A percentile compares a stretch with the other conserved stretches of the same genome.
Conservation (phyloP, 768 basidiomycete genomes). For the Psilocybe subaeruginosa region DNA sequence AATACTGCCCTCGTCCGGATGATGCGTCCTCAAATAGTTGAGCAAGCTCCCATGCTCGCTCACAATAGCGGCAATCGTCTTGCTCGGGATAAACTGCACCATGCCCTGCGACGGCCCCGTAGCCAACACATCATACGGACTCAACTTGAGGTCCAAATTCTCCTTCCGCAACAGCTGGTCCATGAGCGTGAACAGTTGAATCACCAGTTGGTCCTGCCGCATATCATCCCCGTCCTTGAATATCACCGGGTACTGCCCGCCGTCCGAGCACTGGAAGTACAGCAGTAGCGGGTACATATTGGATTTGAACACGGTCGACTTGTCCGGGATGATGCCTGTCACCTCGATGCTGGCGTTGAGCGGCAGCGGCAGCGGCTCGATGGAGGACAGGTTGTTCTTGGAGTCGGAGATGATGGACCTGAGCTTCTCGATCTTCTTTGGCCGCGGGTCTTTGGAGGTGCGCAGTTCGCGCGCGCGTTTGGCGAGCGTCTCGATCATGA, state of each 20-base stretch:
- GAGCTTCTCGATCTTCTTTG: slow-evolving; percentile 97
- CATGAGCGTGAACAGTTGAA: slow-evolving; percentile 99
- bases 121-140: slow-evolving; percentile 90
- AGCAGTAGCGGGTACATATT: slow-evolving; percentile 92
- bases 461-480: slow-evolving; percentile 87
- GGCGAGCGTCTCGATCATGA: slow-evolving; percentile 84
- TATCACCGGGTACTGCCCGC: slow-evolving; percentile 89
- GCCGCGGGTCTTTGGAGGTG: slow-evolving; percentile 88
- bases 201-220: slow-evolving; percentile 97
- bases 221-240: slow-evolving; percentile 99
- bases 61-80: slow-evolving; percentile 93
- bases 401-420: slow-evolving; percentile 83
- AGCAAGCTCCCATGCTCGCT: slow-evolving; percentile 89
- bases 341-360: slow-evolving; percentile 87
- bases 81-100: slow-evolving; percentile 95
- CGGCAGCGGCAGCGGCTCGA: slow-evolving; percentile 85
- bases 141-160: slow-evolving; percentile 91
- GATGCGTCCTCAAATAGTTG: slow-evolving; percentile 82
- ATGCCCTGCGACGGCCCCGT: slow-evolving; percentile 93
- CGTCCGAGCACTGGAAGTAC: slow-evolving; percentile 85
- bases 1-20: slow-evolving; percentile 94
- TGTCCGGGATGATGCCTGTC: slow-evolving; percentile 87
- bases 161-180: slow-evolving; percentile 91
- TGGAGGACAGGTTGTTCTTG: slow-evolving; percentile 80
- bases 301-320: slow-evolving; percentile 96